phyloP scores from a whole-genome alignment of 208 protist species.

The Novymonas esmeraldas region DNA sequence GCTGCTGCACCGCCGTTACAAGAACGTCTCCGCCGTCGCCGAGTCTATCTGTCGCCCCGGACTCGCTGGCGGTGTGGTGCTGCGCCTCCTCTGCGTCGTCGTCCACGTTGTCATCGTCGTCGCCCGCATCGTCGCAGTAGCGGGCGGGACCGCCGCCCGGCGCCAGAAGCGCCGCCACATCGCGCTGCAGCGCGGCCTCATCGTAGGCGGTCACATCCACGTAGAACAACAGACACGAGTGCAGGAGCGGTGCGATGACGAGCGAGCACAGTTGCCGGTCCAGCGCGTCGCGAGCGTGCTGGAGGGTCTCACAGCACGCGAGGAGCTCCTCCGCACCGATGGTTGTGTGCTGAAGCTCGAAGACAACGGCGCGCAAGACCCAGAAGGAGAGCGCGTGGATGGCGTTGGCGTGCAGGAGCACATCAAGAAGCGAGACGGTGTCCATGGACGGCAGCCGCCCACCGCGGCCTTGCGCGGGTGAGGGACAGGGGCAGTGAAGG shows the following conservation, averaged over 20 bases:
- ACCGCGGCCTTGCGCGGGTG: too few relatives aligned
- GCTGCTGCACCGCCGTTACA: too few relatives aligned
- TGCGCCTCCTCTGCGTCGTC: neutral
- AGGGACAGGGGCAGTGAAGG: neutral
- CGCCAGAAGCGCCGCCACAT: slow-evolving; percentile 32
- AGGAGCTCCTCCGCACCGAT: neutral
- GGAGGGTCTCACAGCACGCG: slow-evolving; percentile 4
- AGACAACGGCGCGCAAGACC: slow-evolving; percentile 8
- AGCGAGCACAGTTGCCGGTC: slow-evolving; percentile 13
- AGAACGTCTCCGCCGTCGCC: too few relatives aligned
- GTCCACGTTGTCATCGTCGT: neutral
- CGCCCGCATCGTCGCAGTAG: slow-evolving; percentile 8
- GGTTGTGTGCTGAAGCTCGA: neutral
- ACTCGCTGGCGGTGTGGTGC: neutral
- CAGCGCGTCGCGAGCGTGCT: neutral
- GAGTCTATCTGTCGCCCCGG: too few relatives aligned
- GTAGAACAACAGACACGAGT: slow-evolving; percentile 39
- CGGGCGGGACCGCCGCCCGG: neutral
- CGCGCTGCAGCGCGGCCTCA: slow-evolving; percentile 11
- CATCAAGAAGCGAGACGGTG: slow-evolving; percentile 40
- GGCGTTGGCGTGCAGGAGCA: slow-evolving; percentile 49
- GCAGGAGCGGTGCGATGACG: slow-evolving; percentile 29
- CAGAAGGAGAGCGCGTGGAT: slow-evolving; percentile 36
- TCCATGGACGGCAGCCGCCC: slow-evolving; percentile 18
- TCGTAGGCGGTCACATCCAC: slow-evolving; percentile 29